Evolutionary conservation across 129 eudicot species (phyloP).

Genomic region (Saposhnikovia divaricata): DNA sequence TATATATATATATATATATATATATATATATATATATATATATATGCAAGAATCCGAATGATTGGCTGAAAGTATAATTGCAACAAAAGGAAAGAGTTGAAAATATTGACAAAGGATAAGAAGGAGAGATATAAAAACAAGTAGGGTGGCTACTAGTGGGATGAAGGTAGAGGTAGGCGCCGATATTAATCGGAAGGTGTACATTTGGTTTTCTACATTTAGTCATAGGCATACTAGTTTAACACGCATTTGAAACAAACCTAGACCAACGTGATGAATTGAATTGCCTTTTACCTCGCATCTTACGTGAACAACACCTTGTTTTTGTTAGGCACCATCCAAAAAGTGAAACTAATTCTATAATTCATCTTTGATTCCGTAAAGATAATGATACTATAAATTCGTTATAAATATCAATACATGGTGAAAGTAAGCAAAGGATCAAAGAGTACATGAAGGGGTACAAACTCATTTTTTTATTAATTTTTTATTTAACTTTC

Average conservation of each 20-base stretch:
- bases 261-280: constrained; percentile 2
- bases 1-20: no score
- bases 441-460: no score
- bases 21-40: no score
- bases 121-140: not conserved
- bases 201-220: not conserved
- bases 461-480: no score
- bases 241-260: constrained; percentile 5
- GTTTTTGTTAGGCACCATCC: not conserved
- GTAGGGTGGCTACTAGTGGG: not conserved
- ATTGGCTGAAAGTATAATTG: not conserved
- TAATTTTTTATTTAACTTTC: no score
- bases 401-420: no score
- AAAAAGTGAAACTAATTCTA: not conserved
- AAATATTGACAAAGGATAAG: not conserved
- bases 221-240: not conserved
- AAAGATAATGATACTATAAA: no score
- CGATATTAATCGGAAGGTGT: not conserved
- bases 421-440: no score
- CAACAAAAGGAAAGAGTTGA: not conserved
- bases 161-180: constrained; percentile 4
- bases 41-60: no score
- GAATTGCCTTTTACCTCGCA: not conserved
- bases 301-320: constrained; percentile 3
- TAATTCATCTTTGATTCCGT: no score